Evolutionary conservation across 108 stramenopile genomes (phyloP).

Genomic region (Nitzschia sp.): DNA sequence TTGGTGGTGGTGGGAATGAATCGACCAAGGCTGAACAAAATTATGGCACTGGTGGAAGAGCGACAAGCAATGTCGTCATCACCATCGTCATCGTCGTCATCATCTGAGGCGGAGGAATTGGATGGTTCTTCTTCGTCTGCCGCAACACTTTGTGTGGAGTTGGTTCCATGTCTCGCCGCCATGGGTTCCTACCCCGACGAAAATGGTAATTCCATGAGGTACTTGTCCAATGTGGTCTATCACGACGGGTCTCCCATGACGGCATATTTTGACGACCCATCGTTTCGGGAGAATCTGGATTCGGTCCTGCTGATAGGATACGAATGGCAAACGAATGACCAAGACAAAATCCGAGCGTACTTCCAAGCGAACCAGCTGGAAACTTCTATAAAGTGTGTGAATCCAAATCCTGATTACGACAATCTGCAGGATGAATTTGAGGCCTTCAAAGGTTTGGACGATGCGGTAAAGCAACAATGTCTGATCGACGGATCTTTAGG

Average conservation of each 20-base stretch:
- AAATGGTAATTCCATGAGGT: slow-evolving; percentile 45
- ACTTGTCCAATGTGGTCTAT: slow-evolving; percentile 65
- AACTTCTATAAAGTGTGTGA: slow-evolving; percentile 38
- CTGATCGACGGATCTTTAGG: slow-evolving; percentile 49
- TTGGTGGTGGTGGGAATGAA: slow-evolving; percentile 36
- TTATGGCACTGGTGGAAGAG: slow-evolving; percentile 24
- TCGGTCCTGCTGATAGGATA: slow-evolving; percentile 40
- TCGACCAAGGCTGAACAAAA: slow-evolving; percentile 34
- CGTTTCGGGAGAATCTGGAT: slow-evolving; percentile 13
- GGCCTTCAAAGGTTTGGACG: slow-evolving; percentile 48
- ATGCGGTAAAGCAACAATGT: slow-evolving; percentile 48
- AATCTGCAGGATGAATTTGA: slow-evolving; percentile 72
- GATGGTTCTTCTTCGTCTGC: slow-evolving; percentile 38
- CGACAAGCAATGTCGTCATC: no score
- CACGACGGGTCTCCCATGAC: slow-evolving; percentile 55
- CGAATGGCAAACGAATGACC: slow-evolving; percentile 55
- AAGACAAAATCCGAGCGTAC: slow-evolving; percentile 50
- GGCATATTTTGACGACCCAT: slow-evolving; percentile 32
- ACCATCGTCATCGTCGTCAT: no score
- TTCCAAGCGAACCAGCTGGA: slow-evolving; percentile 29
- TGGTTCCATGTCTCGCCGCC: slow-evolving; percentile 69
- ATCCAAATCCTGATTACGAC: slow-evolving; percentile 53
- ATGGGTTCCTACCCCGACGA: slow-evolving; percentile 67
- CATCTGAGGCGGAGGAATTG: neutral
- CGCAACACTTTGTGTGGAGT: neutral